Evolutionary conservation across 257 asterid species (phyloP), one percentile per base, ranked within the genome.

Genomic region (Nicotiana knightiana): DNA sequence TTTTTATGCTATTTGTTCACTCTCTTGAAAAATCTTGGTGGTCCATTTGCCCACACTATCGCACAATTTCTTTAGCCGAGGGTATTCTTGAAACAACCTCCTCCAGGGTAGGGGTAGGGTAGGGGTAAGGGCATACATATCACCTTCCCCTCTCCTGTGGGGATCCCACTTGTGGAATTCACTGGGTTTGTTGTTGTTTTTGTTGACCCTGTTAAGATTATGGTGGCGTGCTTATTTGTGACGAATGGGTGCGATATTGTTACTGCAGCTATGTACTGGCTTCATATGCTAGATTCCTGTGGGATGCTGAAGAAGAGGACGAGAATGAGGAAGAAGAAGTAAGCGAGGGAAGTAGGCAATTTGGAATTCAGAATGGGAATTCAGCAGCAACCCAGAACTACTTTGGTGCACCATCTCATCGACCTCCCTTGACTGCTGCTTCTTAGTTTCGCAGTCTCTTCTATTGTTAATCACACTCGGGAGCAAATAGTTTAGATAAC

Each of bases 211-310:
- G 3, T 7, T 39, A 70, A 11, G n/a, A 9, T 39, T 70, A 11
- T 3, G 18, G 2, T 46, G 59, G 35, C 13, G 3, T 73, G 79
- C 35, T 73, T 73, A 6, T 73, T 73, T 73, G 8, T 79, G 37
- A 54, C 21, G 18, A 18, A 71, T 13, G 16, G 43, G 26, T 24
- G 37, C 9, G 4, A 63, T 63, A 4, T 26, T 30, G 43, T 51
- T 15, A 51, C 26, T 83, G 87, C 90, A 95, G 98, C 80, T 91
- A 81, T 57, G 93, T 95, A 64, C 85, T 90, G 82, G 98, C 97
- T 79, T 93, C 99, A 1, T 95, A 93, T 82, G 99, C 99, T 80
- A 90, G 93, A 9, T 95, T 95, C 88, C 79, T 92, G 57, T 95
- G 99, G 99, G 97, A 92, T 32, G 91, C 88, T 3, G 96, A 92